Evolutionary conservation across 306 rosid genomes (phyloP).

Genomic region (Quercus ilex): DNA sequence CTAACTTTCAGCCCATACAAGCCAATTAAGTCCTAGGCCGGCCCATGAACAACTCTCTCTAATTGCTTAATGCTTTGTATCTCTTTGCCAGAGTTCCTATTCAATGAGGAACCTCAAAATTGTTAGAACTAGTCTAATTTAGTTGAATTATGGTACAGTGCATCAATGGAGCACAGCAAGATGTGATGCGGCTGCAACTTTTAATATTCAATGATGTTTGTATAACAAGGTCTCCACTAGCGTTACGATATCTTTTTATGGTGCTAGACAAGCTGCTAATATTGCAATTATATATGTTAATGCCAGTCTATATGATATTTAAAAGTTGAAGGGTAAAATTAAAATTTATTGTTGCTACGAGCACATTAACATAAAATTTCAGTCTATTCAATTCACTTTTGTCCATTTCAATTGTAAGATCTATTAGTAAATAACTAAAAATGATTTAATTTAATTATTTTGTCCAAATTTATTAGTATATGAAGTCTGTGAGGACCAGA

Average conservation of each 20-base stretch:
- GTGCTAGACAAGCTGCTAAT: background rate
- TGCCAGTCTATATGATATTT: background rate
- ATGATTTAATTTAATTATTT: too few species aligned
- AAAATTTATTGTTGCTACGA: too few species aligned
- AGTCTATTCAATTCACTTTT: too few species aligned
- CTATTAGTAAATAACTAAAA: too few species aligned
- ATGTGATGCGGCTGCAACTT: conserved; percentile 60
- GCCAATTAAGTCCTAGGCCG: background rate
- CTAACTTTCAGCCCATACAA: background rate
- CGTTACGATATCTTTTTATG: background rate
- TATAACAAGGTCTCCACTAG: conserved; percentile 28
- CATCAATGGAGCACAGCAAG: conserved; percentile 62
- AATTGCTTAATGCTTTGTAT: too few species aligned
- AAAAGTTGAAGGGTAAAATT: too few species aligned
- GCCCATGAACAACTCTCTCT: background rate
- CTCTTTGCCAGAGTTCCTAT: too few species aligned
- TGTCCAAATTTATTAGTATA: too few species aligned
- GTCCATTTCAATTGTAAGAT: too few species aligned
- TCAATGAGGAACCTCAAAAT: too few species aligned
- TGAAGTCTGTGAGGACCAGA: too few species aligned
- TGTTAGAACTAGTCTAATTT: background rate
- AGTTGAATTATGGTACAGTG: conserved; percentile 49
- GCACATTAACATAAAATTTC: too few species aligned
- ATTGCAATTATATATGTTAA: background rate
- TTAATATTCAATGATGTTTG: conserved; percentile 65